Evolutionary conservation across 441 rosid species (phyloP).

Genomic region (Brassica hybrid): DNA sequence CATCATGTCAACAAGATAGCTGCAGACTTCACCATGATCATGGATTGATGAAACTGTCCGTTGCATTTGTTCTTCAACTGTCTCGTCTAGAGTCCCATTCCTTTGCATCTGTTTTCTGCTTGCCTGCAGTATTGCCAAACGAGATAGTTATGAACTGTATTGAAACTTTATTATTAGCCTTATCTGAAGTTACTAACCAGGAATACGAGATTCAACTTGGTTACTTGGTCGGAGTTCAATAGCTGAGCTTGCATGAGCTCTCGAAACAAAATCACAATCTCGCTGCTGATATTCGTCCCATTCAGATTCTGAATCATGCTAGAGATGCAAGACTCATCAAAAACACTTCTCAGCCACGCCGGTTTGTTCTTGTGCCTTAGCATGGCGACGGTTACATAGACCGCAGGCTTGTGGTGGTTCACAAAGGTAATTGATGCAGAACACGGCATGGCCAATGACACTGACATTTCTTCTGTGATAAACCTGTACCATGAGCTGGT

Average conservation of each 20-base stretch:
- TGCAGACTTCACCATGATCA: constrained; percentile 46
- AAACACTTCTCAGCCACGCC: constrained; percentile 70
- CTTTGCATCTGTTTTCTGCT: constrained; percentile 58
- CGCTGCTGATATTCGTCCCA: constrained; percentile 45
- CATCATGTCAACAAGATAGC: constrained; percentile 67
- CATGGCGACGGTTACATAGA: constrained; percentile 63
- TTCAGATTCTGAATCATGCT: constrained; percentile 45
- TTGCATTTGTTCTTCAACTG: constrained; percentile 37
- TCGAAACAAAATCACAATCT: constrained; percentile 68
- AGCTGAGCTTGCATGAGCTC: constrained; percentile 61
- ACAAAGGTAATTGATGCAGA: constrained; percentile 62
- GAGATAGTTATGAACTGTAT: constrained; percentile 21
- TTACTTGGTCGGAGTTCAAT: constrained; percentile 66
- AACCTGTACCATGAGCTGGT: constrained; percentile 74
- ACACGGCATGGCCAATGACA: constrained; percentile 74
- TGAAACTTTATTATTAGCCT: not conserved
- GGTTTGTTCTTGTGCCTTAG: constrained; percentile 65
- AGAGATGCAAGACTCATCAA: constrained; percentile 75
- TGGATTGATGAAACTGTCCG: constrained; percentile 39
- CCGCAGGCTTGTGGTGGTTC: constrained; percentile 76
- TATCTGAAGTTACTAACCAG: constrained; percentile 56
- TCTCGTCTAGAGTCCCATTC: constrained; percentile 42
- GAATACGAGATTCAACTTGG: constrained; percentile 55
- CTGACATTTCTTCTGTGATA: constrained; percentile 85
- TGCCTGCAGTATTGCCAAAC: constrained; percentile 53